phyloP scores from a whole-genome alignment of 2,329 filamentous ascomycete species.

The Apiospora malaysiana region DNA sequence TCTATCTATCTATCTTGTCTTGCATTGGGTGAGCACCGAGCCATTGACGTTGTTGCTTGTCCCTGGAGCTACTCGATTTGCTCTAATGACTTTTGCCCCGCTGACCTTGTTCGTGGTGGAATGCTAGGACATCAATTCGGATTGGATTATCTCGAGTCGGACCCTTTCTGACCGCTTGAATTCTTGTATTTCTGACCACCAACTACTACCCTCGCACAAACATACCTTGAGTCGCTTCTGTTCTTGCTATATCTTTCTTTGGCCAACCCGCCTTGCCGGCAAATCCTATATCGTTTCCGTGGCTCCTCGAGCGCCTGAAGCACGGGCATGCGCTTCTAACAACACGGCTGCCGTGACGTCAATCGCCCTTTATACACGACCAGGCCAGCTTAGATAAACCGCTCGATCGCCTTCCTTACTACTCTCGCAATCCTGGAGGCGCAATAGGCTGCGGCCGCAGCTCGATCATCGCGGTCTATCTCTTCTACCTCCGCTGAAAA shows the following conservation, averaged over 20 bases:
- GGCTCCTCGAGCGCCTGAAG: not conserved
- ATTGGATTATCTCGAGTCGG: slow-evolving; percentile 16
- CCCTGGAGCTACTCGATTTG: slow-evolving; percentile 15
- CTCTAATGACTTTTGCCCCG: slow-evolving; percentile 14
- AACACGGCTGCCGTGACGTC: slow-evolving; percentile 5
- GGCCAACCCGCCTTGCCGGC: not conserved
- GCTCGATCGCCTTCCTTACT: slow-evolving; percentile 4
- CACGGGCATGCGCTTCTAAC: not conserved
- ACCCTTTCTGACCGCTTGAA: slow-evolving; percentile 8
- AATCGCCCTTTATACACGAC: slow-evolving; percentile 8
- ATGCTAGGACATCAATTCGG: slow-evolving; percentile 9
- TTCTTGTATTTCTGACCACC: slow-evolving; percentile 7
- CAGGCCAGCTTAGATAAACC: slow-evolving; percentile 3
- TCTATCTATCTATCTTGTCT: not conserved
- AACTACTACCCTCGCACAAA: not conserved
- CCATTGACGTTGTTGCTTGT: slow-evolving; percentile 16
- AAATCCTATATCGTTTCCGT: not conserved
- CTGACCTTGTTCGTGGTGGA: slow-evolving; percentile 17
- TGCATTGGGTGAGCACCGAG: slow-evolving; percentile 17
- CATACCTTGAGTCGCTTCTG: not conserved
- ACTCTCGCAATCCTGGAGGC: slow-evolving; percentile 12
- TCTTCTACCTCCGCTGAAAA: not conserved
- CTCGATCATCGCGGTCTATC: not conserved
- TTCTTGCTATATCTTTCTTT: not conserved
- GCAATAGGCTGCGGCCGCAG: slow-evolving; percentile 13